Percentiles rank a stretch among this genome's conserved stretches.
These are phyloP conservation scores for Acidomyces sp. DNA, from an alignment of 495 filamentous ascomycete species.

Conservation along the genomic window DNA sequence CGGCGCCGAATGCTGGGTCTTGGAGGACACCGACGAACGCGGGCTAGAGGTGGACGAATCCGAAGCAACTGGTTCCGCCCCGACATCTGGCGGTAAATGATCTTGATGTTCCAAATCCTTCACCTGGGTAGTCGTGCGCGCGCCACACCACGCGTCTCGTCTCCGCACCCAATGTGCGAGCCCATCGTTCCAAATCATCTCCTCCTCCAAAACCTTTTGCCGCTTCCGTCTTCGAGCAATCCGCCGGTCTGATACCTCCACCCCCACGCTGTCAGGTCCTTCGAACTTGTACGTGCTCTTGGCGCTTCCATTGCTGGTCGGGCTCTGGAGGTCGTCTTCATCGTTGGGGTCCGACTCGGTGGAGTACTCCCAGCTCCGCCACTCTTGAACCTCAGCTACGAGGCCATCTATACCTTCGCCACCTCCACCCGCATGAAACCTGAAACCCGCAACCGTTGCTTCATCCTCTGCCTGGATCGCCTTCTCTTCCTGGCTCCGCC, in stretches of 20 bases:
- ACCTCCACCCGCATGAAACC: constrained; percentile 4
- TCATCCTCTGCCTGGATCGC: constrained; percentile 24
- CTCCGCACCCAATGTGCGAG: constrained; percentile 59
- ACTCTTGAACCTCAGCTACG: constrained; percentile 24
- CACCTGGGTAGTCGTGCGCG: constrained; percentile 24
- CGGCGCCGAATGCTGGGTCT: background rate
- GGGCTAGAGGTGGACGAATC: constrained; percentile 7
- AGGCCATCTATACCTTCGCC: constrained; percentile 9
- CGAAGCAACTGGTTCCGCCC: background rate
- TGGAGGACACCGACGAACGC: constrained; percentile 11
- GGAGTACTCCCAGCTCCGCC: constrained; percentile 31
- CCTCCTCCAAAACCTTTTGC: constrained; percentile 48
- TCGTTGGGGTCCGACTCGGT: constrained; percentile 14
- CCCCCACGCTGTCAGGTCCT: constrained; percentile 46
- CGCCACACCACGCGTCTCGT: constrained; percentile 81
- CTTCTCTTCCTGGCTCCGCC: constrained; percentile 11
- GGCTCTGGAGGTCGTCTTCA: constrained; percentile 4
- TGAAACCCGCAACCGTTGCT: constrained; percentile 12
- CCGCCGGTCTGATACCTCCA: constrained; percentile 25
- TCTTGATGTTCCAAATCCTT: background rate
- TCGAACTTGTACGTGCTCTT: constrained; percentile 49
- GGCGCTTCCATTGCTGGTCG: constrained; percentile 1
- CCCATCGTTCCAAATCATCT: constrained; percentile 74
- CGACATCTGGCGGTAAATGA: background rate
- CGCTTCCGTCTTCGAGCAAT: constrained; percentile 44